phyloP scores from a whole-genome alignment of 331 rosid species.

The Quercus tomentella region DNA sequence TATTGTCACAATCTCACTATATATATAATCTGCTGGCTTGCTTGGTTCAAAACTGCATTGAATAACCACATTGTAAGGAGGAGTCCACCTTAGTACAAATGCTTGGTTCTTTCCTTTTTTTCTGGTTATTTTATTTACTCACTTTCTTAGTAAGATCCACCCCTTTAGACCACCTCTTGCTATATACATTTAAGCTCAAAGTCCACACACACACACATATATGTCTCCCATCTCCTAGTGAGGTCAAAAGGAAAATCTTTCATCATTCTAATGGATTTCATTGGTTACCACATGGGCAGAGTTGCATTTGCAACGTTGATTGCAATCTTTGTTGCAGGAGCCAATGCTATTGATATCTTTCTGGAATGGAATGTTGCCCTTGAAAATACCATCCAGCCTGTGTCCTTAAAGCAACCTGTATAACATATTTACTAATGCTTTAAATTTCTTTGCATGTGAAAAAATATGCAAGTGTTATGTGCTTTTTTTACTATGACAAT shows the following conservation, averaged over 20 bases:
- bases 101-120: background rate
- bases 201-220: background rate
- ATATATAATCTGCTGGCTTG: conserved; percentile 20
- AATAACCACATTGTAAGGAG: background rate
- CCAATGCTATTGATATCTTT: conserved; percentile 43
- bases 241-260: background rate
- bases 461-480: background rate
- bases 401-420: conserved; percentile 58
- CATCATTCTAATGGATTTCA: conserved; percentile 20
- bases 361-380: conserved; percentile 67
- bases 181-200: background rate
- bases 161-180: background rate
- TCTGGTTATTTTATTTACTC: background rate
- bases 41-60: background rate
- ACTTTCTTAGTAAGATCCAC: conserved; percentile 25
- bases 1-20: no score
- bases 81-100: background rate
- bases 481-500: background rate
- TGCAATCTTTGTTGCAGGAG: conserved; percentile 25
- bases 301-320: conserved; percentile 18
- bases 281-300: background rate
- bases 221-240: conserved; percentile 1
- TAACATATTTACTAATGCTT: background rate
- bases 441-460: background rate
- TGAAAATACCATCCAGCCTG: conserved; percentile 42